These are phyloP conservation scores for Paramecium octaurelia DNA, from an alignment of 73 alveolate genomes.

Conservation along the genomic window DNA sequence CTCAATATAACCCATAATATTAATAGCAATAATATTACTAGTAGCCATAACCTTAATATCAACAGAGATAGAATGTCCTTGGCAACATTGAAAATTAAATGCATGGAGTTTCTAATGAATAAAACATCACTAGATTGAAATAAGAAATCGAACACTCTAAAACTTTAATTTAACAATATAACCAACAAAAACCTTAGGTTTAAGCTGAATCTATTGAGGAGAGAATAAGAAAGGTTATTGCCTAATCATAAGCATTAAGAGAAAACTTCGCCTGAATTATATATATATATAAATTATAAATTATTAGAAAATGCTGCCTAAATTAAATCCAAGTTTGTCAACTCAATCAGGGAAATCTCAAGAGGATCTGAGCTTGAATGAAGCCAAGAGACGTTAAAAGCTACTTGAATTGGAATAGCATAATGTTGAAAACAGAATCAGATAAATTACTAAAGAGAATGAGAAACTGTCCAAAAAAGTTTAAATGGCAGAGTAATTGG, in stretches of 20 bases:
- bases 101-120: conserved; percentile 1
- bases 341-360: not conserved
- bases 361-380: not conserved
- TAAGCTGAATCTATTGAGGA: conserved; percentile 37
- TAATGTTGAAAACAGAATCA: not conserved
- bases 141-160: conserved; percentile 35
- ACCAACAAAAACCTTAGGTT: not conserved
- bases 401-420: not conserved
- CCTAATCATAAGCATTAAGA: conserved; percentile 49
- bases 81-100: conserved; percentile 35
- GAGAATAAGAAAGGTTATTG: conserved; percentile 38
- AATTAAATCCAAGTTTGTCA: not conserved
- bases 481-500: not conserved
- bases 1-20: not conserved
- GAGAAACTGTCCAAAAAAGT: conserved; percentile 48
- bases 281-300: not conserved
- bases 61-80: not conserved
- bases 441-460: not conserved
- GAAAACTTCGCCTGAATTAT: conserved; percentile 26
- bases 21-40: not conserved
- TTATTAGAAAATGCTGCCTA: not conserved
- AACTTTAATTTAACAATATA: not conserved
- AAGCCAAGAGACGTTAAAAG: not conserved
- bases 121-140: conserved; percentile 14
- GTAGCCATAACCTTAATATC: not conserved